Evolutionary conservation across 2,329 filamentous ascomycete species (phyloP).

Genomic region (Nemania sp.): DNA sequence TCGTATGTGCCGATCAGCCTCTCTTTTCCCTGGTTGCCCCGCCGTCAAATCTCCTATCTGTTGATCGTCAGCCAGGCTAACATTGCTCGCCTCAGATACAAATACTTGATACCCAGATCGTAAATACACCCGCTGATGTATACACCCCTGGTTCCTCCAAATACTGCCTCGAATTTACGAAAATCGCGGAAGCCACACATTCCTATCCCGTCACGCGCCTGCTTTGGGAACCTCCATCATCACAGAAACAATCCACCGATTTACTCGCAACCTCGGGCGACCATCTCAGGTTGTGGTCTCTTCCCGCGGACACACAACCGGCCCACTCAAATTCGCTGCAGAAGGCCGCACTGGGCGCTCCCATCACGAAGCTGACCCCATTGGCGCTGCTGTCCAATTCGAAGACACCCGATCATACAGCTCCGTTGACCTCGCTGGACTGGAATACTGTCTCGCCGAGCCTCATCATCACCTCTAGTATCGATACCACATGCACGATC

Average conservation of each 20-base stretch:
- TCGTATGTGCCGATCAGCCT: conserved; percentile 59
- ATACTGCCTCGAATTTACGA: conserved; percentile 84
- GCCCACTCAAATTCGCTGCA: conserved; percentile 68
- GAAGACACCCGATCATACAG: conserved; percentile 97
- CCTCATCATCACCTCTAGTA: conserved; percentile 97
- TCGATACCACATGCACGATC: conserved; percentile 98
- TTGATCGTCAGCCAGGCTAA: conserved; percentile 12
- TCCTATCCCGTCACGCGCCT: conserved; percentile 96
- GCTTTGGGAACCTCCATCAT: conserved; percentile 93
- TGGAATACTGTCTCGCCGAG: conserved; percentile 98
- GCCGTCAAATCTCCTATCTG: background rate
- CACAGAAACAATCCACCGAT: conserved; percentile 93
- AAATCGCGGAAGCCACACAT: conserved; percentile 93
- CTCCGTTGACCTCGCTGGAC: conserved; percentile 91
- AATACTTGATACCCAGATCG: conserved; percentile 87
- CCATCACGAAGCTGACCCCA: conserved; percentile 81
- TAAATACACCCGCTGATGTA: conserved; percentile 68
- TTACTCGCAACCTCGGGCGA: conserved; percentile 93
- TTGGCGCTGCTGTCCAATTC: conserved; percentile 93
- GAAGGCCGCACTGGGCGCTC: conserved; percentile 60
- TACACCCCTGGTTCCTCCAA: conserved; percentile 71
- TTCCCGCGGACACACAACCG: conserved; percentile 68
- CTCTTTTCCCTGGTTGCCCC: background rate
- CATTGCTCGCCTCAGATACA: conserved; percentile 69
- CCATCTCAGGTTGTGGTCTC: conserved; percentile 89